phyloP scores from a whole-genome alignment of 805 yeast genomes.

The Kodamaea restingae region DNA sequence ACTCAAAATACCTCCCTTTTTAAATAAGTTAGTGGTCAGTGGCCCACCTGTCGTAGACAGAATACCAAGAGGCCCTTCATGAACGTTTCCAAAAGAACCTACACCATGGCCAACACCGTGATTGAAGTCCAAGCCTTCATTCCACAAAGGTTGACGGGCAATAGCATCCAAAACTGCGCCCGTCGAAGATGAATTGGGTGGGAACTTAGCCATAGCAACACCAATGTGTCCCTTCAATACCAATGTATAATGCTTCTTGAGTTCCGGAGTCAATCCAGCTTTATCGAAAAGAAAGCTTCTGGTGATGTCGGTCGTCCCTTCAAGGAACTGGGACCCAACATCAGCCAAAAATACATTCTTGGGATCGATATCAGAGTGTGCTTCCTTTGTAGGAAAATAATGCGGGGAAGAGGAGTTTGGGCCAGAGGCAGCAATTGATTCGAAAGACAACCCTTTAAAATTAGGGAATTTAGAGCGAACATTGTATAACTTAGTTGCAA shows the following conservation, averaged over 20 bases:
- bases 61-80: conserved; percentile 90
- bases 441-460: conserved; percentile 68
- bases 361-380: conserved; percentile 59
- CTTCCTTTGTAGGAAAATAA: conserved; percentile 62
- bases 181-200: conserved; percentile 54
- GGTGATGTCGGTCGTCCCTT: conserved; percentile 96
- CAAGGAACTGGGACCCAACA: conserved; percentile 87
- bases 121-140: conserved; percentile 76
- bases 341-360: conserved; percentile 72
- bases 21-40: conserved; percentile 36
- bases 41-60: conserved; percentile 54
- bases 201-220: conserved; percentile 75
- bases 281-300: conserved; percentile 70
- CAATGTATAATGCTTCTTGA: conserved; percentile 70
- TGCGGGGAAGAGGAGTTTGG: conserved; percentile 73
- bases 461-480: conserved; percentile 52
- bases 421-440: conserved; percentile 73
- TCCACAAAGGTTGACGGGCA: conserved; percentile 81
- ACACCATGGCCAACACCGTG: conserved; percentile 99
- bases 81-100: conserved; percentile 88
- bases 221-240: conserved; percentile 92
- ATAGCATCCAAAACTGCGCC: conserved; percentile 76
- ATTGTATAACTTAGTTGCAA: conserved; percentile 53
- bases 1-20: conserved; percentile 68
- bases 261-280: conserved; percentile 28